Base-by-base conservation (phyloP, 176 grass and related monocot species). In the Leersia perrieri region DNA sequence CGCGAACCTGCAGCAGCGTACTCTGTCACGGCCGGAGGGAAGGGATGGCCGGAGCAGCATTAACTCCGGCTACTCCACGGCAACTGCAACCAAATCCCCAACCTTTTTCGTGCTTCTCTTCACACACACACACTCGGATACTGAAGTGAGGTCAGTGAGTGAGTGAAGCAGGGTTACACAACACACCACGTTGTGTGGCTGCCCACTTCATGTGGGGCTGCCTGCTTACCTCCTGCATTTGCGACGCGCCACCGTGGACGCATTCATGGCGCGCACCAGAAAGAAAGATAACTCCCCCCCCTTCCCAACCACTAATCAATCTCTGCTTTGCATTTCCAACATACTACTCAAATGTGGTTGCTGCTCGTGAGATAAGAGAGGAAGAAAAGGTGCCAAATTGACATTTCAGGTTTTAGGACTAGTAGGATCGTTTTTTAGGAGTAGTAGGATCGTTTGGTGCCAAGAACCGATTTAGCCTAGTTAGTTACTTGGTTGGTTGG, bases 181-280 rank as follows among this genome's bases (percentile, higher is more conserved):
- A 89, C 88, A 89, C 44, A 28, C 83, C 88, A 90, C 61, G 88
- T 90, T 88, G 68, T 78, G 4, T 41, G 29, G 34, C 5, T 47
- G 53, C 77, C 33, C 77, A 23, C 31, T 15, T 15, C 57, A 63
- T 72, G 82, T 85, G 87, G 55, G 20, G 26, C 30, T 75, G 81
- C 81, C 23, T 42, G 28, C 51, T 11, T n/a, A 53, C 41, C 31
- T 57, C 39, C 65, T 49, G 65, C 65, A 49, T 31, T 69, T 53
- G 76, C 40, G 40, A 64, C 60, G 66, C 31, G 28, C 80, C 55
- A 63, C 70, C 80, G 63, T 29, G 70, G 40, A 61, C 30, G 77
- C 87, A 89, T 89, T 89, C 15, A 89, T 89, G 64, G 42, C 29
- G 58, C 76, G 58, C 68, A 83, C 74, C 74, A 60, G 74, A 63